Evolutionary conservation across 441 rosid species (phyloP).

Genomic region (Hura crepitans): DNA sequence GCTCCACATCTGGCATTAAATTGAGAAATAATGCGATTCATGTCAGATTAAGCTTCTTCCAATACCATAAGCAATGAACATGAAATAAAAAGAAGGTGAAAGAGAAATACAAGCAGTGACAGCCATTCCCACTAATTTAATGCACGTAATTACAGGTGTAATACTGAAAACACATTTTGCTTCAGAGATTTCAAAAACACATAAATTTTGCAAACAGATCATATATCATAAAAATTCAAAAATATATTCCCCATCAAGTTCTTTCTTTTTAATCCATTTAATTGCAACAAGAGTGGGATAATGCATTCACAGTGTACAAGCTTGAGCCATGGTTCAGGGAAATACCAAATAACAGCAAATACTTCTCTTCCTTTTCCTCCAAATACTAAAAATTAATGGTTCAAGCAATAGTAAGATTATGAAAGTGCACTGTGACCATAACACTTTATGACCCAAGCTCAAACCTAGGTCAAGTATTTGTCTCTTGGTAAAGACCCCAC

Average conservation of each 20-base stretch:
- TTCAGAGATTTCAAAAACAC: not conserved
- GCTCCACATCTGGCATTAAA: conserved; percentile 77
- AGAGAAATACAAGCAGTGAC: conserved; percentile 6
- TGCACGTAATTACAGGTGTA: not conserved
- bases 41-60: not conserved
- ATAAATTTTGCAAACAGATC: not conserved
- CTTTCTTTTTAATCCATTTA: not conserved
- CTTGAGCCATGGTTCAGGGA: not conserved
- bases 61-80: not conserved
- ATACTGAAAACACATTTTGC: not conserved
- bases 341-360: not conserved
- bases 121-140: not conserved
- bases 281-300: not conserved
- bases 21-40: conserved; percentile 21
- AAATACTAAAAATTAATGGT: not conserved
- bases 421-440: conserved; percentile 18
- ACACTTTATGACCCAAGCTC: conserved; percentile 31
- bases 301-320: not conserved
- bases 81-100: not conserved
- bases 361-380: not conserved
- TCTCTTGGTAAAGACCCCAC: conserved; percentile 66
- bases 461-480: conserved; percentile 57
- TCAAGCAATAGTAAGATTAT: not conserved
- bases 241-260: not conserved
- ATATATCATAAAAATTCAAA: not conserved